Evolutionary conservation across 2,329 filamentous ascomycete species (phyloP), one percentile per base, ranked within the genome.

Genomic region (Diaporthe aspalathi): DNA sequence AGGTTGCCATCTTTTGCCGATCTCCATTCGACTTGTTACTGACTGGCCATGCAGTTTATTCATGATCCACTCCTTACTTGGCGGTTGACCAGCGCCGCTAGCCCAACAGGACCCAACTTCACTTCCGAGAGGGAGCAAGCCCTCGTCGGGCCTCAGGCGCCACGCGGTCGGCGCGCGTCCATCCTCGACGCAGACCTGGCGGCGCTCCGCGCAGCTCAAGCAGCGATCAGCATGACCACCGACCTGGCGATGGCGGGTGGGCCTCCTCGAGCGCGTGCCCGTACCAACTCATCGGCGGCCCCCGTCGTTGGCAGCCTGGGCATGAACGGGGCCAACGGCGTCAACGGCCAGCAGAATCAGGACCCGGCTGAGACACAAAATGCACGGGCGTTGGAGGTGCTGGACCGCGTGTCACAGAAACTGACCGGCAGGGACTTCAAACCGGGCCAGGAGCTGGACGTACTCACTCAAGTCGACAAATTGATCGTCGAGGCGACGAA

Each of bases 51-150:
- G 22, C 78, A 96, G 93, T 99, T 99, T 84, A 98, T 99, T 75
- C 97, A 99, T 80, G 96, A 99, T 81, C 96, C 97, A n/a, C 89
- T 99, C 52, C 92, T 99, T 68, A 99, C 95, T 62, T 99, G 96
- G 96, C 92, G 96, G 76, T 89, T 99, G 47, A 92, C 89, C 40
- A 90, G 87, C 68, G 86, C 88, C 12, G 85, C 87, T 12, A 91
- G 88, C 38, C 90, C 91, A 1, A 81, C 88, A 16, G 91, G 91
- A 0, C 91, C 91, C 54, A 91, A 91, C 78, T 93, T 93, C 85
- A 82, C 84, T 63, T 88, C 88, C 2, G 89, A 91, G 73, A 85
- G 87, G 35, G 89, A 91, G 68, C 80, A 84, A 20, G 86, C 87
- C 22, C 78, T 91, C 29, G 83, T 79, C 1, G 86, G 84, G 1